These are phyloP conservation scores for Xylariaceae sp. DNA, from an alignment of 2,329 filamentous ascomycete species.

Conservation along the genomic window DNA sequence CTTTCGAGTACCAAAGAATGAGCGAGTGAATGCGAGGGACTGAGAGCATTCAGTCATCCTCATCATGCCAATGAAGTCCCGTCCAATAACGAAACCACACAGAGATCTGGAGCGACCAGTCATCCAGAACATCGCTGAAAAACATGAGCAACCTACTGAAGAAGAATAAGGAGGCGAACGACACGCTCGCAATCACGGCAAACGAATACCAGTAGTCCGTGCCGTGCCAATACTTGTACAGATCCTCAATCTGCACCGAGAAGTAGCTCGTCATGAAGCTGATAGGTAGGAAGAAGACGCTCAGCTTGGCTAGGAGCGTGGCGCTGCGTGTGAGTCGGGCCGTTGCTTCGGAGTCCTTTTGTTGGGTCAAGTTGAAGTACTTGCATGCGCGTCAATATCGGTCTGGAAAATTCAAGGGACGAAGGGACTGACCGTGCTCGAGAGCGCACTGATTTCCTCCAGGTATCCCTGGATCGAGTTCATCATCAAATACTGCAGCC, in stretches of 20 bases:
- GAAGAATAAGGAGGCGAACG: slow-evolving; percentile 53
- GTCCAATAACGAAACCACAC: slow-evolving; percentile 15
- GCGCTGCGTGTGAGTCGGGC: slow-evolving; percentile 67
- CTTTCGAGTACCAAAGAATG: no score
- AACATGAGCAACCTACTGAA: slow-evolving; percentile 44
- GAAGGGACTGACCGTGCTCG: slow-evolving; percentile 52
- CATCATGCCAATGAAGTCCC: background rate
- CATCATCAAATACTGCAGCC: slow-evolving; percentile 55
- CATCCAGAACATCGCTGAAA: slow-evolving; percentile 41
- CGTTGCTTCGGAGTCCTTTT: slow-evolving; percentile 68
- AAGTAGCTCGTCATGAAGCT: slow-evolving; percentile 72
- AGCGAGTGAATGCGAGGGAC: background rate
- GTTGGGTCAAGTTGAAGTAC: slow-evolving; percentile 74
- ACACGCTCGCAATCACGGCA: slow-evolving; percentile 55
- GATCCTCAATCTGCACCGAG: slow-evolving; percentile 56
- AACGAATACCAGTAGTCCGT: slow-evolving; percentile 65
- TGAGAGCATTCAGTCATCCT: slow-evolving; percentile 9
- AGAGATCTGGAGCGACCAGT: slow-evolving; percentile 28
- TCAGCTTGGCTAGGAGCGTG: slow-evolving; percentile 67
- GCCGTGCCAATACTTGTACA: slow-evolving; percentile 52
- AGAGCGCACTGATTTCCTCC: slow-evolving; percentile 64
- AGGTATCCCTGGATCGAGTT: slow-evolving; percentile 59
- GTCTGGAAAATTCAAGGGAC: background rate
- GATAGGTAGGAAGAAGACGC: slow-evolving; percentile 70
- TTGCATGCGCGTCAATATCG: slow-evolving; percentile 29